These are phyloP conservation scores for Tetraselmis striata DNA, from an alignment of 139 green algal genomes.

Conservation along the genomic window DNA sequence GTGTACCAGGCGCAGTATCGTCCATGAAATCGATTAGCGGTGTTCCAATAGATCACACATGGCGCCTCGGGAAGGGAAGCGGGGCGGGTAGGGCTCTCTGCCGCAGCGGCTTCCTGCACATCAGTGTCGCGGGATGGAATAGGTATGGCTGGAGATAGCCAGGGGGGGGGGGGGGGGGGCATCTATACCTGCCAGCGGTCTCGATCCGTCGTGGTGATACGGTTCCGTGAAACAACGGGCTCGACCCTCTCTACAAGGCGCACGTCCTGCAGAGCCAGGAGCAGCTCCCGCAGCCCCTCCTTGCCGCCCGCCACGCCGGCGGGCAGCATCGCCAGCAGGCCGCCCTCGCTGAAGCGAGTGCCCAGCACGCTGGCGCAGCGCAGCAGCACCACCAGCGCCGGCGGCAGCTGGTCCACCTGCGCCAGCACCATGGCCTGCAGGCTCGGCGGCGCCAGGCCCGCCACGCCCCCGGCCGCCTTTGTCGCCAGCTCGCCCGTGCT, in stretches of 20 bases:
- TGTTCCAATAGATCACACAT: too few relatives aligned
- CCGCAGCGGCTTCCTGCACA: too few relatives aligned
- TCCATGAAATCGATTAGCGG: too few relatives aligned
- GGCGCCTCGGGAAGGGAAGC: too few relatives aligned
- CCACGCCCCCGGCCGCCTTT: background rate
- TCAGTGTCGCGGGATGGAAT: background rate
- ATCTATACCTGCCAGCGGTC: background rate
- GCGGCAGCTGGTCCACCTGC: background rate
- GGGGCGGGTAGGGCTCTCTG: too few relatives aligned
- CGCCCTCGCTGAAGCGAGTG: background rate
- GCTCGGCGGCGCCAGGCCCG: background rate
- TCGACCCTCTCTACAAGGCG: background rate
- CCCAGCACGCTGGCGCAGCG: background rate
- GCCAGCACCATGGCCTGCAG: background rate
- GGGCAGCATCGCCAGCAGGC: background rate
- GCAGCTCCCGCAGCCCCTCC: background rate
- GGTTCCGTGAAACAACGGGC: background rate
- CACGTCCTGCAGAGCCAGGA: background rate
- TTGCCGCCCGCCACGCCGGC: background rate
- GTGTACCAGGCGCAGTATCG: too few relatives aligned
- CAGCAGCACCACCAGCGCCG: background rate
- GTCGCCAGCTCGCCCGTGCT: background rate
- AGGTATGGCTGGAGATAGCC: background rate
- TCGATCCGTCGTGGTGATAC: background rate
- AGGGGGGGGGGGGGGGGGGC: too few relatives aligned